These are phyloP conservation scores for Euphorbia celastroides DNA, from an alignment of 441 rosid genomes.

Conservation along the genomic window DNA sequence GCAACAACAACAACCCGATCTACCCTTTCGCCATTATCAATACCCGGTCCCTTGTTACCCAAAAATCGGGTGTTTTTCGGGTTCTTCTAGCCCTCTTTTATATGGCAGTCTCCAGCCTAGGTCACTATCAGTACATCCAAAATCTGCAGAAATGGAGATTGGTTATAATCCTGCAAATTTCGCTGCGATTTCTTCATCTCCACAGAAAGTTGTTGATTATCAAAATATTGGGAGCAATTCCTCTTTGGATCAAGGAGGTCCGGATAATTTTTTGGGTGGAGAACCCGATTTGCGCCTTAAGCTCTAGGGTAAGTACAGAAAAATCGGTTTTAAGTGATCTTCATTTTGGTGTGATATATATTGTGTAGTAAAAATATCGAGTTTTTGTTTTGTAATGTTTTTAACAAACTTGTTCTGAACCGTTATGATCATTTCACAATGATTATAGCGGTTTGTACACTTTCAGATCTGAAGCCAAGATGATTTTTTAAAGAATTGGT, in stretches of 20 bases:
- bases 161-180: background rate
- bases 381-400: too few relatives aligned
- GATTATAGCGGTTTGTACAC: too few relatives aligned
- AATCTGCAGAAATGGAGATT: background rate
- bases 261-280: background rate
- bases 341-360: background rate
- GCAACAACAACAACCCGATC: background rate
- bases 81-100: background rate
- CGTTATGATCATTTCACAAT: too few relatives aligned
- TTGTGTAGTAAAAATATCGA: background rate
- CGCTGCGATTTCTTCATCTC: background rate
- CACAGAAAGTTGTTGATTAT: background rate
- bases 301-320: background rate
- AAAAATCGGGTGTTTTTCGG: background rate
- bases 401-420: too few relatives aligned
- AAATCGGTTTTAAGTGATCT: background rate
- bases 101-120: background rate
- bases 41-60: background rate
- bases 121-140: background rate
- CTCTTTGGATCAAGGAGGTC: background rate
- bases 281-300: background rate
- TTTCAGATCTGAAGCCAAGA: too few relatives aligned
- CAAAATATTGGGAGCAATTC: background rate
- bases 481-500: too few relatives aligned
- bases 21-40: background rate